Evolutionary conservation across 164 flowering plant species (phyloP), one percentile per base, ranked within the genome.

Genomic region (Vitis riparia): DNA sequence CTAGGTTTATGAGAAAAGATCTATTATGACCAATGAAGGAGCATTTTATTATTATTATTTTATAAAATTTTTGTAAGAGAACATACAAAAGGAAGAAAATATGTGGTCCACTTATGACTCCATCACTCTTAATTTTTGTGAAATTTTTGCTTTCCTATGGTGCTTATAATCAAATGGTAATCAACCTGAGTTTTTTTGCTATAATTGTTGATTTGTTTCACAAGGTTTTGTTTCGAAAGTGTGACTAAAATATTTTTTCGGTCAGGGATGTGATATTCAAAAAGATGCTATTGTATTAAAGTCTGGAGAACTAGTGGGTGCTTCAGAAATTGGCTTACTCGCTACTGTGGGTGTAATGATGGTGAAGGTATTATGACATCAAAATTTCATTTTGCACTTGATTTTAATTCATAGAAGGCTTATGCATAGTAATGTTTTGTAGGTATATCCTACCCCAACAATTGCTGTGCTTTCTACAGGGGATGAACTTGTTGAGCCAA

Each of bases 401-500:
- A 61, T 53, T 9, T n/a, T 48, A 62, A 27, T 19, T 32, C 13
- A 23, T 53, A 56, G 32, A 30, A 5, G 55, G 6, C 65, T 71
- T n/a, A 65, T 52, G 19, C 56, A 19, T 57, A 30, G 44, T 67
- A 60, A 12, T 68, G 50, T 55, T 15, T 11, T 80, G 59, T 73
- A 95, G 99, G 96, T 95, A 1, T 89, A 85, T 79, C 86, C 87
- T 55, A 76, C 82, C 61, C 99, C 98, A 67, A 82, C 78, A 65
- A 67, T 95, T 75, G 99, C 87, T n/a, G 97, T 95, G 71, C 91
- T 95, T 76, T 95, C 99, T 56, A 89, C 98, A 1, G 99, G 99
- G 15, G 99, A 95, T 83, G 99, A 95, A 76, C 94, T 95, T 68
- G 93, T 90, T 37, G 98, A 91, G 75, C 93, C 99, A 61, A 78